phyloP scores from a whole-genome alignment of 495 filamentous ascomycete genomes.

The Platismatia glauca region DNA sequence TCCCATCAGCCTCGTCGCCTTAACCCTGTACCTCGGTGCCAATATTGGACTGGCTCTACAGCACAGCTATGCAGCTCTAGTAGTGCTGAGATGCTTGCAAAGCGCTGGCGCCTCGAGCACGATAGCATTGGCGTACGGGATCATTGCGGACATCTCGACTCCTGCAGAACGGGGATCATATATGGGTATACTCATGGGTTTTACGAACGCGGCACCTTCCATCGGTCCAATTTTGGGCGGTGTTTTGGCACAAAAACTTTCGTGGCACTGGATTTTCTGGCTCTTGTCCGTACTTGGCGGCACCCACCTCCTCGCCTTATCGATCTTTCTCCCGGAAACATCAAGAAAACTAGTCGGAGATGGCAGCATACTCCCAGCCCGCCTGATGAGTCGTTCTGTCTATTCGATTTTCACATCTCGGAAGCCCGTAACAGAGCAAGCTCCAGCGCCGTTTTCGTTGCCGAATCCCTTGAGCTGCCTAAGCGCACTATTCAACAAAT shows the following conservation, averaged over 20 bases:
- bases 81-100: conserved; percentile 56
- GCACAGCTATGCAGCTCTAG: conserved; percentile 47
- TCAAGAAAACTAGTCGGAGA: conserved; percentile 60
- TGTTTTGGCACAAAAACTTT: conserved; percentile 29
- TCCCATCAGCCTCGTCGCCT: conserved; percentile 50
- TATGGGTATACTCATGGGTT: conserved; percentile 32
- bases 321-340: conserved; percentile 34
- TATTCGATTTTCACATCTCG: neutral
- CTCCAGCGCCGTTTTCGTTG: neutral
- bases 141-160: conserved; percentile 40
- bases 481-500: neutral
- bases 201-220: conserved; percentile 1
- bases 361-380: conserved; percentile 32
- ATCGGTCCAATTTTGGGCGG: conserved; percentile 42
- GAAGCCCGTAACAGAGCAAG: too few species aligned
- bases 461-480: neutral
- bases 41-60: conserved; percentile 57
- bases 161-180: conserved; percentile 53
- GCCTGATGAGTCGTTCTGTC: neutral
- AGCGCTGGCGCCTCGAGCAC: conserved; percentile 40
- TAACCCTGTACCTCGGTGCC: conserved; percentile 50
- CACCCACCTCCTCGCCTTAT: conserved; percentile 23
- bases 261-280: conserved; percentile 43
- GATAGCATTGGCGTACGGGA: conserved; percentile 48
- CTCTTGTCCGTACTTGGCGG: conserved; percentile 35